A percentile compares a stretch with the other conserved stretches of the same genome.
Conservation (phyloP, 2,329 filamentous ascomycete genomes). For the Pseudocercospora eumusae region DNA sequence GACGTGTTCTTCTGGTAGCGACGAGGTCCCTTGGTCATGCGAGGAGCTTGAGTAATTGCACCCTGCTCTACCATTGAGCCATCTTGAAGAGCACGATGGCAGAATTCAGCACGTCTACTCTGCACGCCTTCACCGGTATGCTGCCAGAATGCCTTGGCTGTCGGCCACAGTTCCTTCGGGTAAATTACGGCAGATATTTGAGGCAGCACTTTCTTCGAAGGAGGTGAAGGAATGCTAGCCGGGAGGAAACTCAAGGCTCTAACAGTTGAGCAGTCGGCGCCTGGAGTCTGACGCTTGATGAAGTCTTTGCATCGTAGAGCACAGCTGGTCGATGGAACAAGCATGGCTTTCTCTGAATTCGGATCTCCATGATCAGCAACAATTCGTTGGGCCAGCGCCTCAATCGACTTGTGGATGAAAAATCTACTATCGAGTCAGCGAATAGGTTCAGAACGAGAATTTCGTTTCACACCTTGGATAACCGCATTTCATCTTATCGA, state of each 20-base stretch:
- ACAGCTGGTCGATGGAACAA: slow-evolving; percentile 73
- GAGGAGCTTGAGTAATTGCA: slow-evolving; percentile 41
- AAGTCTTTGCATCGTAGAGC: slow-evolving; percentile 77
- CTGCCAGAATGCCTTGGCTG: slow-evolving; percentile 96
- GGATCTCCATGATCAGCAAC: slow-evolving; percentile 62
- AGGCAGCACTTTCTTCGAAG: slow-evolving; percentile 48
- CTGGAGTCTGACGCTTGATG: slow-evolving; percentile 61
- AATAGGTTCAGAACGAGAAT: background rate
- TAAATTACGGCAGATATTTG: slow-evolving; percentile 64
- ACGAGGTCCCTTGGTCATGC: slow-evolving; percentile 68
- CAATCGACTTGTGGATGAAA: slow-evolving; percentile 84
- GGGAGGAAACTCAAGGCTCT: slow-evolving; percentile 65
- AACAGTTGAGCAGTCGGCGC: slow-evolving; percentile 53
- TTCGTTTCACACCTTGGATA: slow-evolving; percentile 70
- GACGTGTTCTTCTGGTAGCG: slow-evolving; percentile 71
- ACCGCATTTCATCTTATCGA: slow-evolving; percentile 80
- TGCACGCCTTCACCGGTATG: slow-evolving; percentile 92
- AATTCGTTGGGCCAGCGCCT: slow-evolving; percentile 70
- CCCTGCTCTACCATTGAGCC: slow-evolving; percentile 61
- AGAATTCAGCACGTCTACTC: slow-evolving; percentile 88
- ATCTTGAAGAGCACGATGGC: slow-evolving; percentile 71
- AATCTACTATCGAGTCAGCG: slow-evolving; percentile 59
- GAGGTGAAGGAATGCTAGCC: slow-evolving; percentile 48
- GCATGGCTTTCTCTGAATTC: slow-evolving; percentile 67
- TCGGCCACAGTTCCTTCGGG: slow-evolving; percentile 63